These are phyloP conservation scores for Termitomyces sp. DNA, from an alignment of 768 basidiomycete species.

Conservation along the genomic window DNA sequence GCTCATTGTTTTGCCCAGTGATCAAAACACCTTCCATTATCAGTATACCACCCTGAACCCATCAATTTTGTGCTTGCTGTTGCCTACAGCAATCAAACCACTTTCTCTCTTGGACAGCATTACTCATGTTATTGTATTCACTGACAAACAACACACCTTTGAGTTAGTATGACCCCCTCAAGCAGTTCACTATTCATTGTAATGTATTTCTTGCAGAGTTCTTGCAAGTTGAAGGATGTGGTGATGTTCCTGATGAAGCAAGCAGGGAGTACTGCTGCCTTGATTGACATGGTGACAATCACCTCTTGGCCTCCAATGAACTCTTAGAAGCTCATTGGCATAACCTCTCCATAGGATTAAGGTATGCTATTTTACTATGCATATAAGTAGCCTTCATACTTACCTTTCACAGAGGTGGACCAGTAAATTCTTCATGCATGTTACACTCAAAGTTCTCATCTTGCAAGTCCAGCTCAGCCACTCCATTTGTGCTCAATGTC, in stretches of 20 bases:
- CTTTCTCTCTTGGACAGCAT: no score
- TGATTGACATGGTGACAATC: slow-evolving; percentile 9
- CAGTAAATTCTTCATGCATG: not conserved
- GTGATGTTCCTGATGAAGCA: not conserved
- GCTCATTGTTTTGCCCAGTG: not conserved
- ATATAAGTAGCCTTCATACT: not conserved
- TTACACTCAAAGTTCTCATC: not conserved
- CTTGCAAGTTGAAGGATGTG: slow-evolving; percentile 1
- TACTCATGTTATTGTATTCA: no score
- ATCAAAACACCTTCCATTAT: not conserved
- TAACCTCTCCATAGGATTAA: slow-evolving; percentile 17
- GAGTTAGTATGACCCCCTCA: not conserved
- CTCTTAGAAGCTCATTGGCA: slow-evolving; percentile 6
- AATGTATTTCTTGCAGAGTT: slow-evolving; percentile 3
- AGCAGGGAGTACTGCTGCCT: slow-evolving; percentile 9
- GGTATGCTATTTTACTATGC: slow-evolving; percentile 5
- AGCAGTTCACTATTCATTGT: not conserved
- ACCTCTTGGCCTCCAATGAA: slow-evolving; percentile 8
- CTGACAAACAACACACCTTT: no score
- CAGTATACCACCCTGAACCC: no score
- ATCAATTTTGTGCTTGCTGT: no score
- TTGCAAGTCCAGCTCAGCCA: slow-evolving; percentile 6
- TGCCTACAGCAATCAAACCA: no score
- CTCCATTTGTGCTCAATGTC: not conserved
- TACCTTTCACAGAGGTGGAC: not conserved